Conservation (phyloP, 495 filamentous ascomycete species). For the Aeminium ludgeri region DNA sequence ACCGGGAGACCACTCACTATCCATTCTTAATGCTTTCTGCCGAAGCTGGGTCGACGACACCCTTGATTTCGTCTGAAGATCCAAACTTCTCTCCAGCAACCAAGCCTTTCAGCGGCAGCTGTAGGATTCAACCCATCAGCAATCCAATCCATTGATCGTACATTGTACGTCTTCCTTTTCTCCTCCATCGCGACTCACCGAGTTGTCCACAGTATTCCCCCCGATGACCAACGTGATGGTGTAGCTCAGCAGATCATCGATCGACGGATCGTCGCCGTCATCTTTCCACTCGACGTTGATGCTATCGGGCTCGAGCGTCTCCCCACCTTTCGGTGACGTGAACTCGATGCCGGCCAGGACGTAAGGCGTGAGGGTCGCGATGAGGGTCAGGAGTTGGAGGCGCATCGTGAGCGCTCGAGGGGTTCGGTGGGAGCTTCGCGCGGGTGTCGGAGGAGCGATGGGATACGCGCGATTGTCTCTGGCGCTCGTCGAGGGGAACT, state of each 20-base stretch:
- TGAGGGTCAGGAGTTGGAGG: slow-evolving; percentile 19
- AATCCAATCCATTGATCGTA: too few relatives aligned
- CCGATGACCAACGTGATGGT: slow-evolving; percentile 47
- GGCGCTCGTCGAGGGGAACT: too few relatives aligned
- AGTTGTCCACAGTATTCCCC: slow-evolving; percentile 33
- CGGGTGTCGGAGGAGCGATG: too few relatives aligned
- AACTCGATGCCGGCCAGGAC: slow-evolving; percentile 38
- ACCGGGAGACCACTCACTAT: background rate
- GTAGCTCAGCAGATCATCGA: slow-evolving; percentile 39
- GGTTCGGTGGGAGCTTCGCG: too few relatives aligned
- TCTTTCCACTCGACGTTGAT: slow-evolving; percentile 45
- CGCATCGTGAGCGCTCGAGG: too few relatives aligned
- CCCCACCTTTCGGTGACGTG: slow-evolving; percentile 33
- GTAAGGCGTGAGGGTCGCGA: slow-evolving; percentile 29
- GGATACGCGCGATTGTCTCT: too few relatives aligned
- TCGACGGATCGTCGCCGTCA: slow-evolving; percentile 30
- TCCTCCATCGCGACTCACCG: background rate
- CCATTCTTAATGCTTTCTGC: background rate
- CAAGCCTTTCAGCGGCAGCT: background rate
- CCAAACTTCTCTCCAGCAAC: background rate
- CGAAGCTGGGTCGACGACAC: background rate
- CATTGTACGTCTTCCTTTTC: background rate
- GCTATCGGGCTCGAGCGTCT: slow-evolving; percentile 24
- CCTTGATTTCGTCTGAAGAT: background rate
- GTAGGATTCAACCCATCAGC: background rate